Base-by-base conservation (phyloP, 371 early-diverging fungal genomes). In the Mucor saturninus region DNA sequence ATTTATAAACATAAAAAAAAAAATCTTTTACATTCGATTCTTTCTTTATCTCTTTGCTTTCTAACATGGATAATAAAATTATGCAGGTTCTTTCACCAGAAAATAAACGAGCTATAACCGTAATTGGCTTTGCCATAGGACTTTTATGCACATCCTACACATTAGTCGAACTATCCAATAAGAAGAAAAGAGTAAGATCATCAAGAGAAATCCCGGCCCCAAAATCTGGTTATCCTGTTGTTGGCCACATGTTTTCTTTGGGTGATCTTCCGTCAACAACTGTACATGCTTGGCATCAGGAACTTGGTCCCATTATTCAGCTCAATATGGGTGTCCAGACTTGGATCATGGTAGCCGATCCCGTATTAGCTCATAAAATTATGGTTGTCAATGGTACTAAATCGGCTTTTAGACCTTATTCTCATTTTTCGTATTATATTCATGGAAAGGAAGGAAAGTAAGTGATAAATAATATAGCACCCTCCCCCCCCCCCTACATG, bases 211-310 rank as follows among this genome's bases (percentile, higher is more conserved):
- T 66, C 13, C 66, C 66, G 3, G 38, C 42, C 7, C 66, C 66
- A 26, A 51, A 39, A 0, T 49, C 50, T 30, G n/a, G 40, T 2
- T 60, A 50, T 38, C 61, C 61, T 28, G 50, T 50, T 38, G n/a
- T 66, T 31, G 68, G 66, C 2, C 69, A 68, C 4, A 32, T 68
- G 53, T n/a, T 64, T 26, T 59, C 69, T 14, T 30, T 68, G 30
- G 69, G 69, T 0, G 29, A 45, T 4, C 3, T 52, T 9, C 69
- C 69, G 26, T 43, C 40, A 10, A 39, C 14, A 21, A 55, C 60
- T 11, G 45, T 68, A 3, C 28, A 14, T 3, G 46, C 59, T 61
- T 68, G 69, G 64, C 69, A 68, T 38, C 28, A 60, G 29, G 46
- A 63, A 38, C 15, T 52, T 26, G 61, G 64, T 11, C 69, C 69